These are phyloP conservation scores for Fusarium sp. DNA, from an alignment of 2,329 filamentous ascomycete genomes.

Conservation along the genomic window DNA sequence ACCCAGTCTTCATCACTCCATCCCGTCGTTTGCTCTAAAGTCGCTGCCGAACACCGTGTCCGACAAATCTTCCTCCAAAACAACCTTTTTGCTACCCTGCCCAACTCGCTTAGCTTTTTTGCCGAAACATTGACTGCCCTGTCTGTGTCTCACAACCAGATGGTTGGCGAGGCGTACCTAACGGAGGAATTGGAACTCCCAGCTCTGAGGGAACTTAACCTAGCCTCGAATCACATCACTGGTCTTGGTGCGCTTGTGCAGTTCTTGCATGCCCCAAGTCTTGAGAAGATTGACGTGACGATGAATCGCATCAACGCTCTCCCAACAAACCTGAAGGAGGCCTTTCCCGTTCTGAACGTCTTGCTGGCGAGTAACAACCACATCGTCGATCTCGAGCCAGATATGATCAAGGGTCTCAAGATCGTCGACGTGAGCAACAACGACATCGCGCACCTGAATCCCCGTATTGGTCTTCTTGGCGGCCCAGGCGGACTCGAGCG, in stretches of 20 bases:
- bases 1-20: constrained; percentile 70
- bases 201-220: constrained; percentile 78
- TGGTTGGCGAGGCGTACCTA: constrained; percentile 72
- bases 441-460: constrained; percentile 82
- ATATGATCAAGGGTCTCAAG: constrained; percentile 77
- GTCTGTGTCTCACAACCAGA: constrained; percentile 78
- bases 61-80: constrained; percentile 75
- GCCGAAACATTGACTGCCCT: constrained; percentile 75
- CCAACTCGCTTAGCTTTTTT: constrained; percentile 76
- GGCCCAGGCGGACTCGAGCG: constrained; percentile 67
- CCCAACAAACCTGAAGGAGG: constrained; percentile 67
- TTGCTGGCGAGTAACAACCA: constrained; percentile 83
- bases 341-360: constrained; percentile 75
- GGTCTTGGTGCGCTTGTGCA: constrained; percentile 72
- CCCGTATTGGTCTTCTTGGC: constrained; percentile 80
- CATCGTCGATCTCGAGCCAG: constrained; percentile 76
- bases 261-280: constrained; percentile 75
- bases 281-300: constrained; percentile 83
- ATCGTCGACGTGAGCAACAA: constrained; percentile 77
- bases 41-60: constrained; percentile 62
- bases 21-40: constrained; percentile 64
- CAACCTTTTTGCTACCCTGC: constrained; percentile 78
- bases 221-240: constrained; percentile 78
- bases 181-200: constrained; percentile 74
- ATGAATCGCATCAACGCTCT: constrained; percentile 81